These are phyloP conservation scores for Malassezia vespertilionis DNA, from an alignment of 1,284 basidiomycete genomes.

Conservation along the genomic window DNA sequence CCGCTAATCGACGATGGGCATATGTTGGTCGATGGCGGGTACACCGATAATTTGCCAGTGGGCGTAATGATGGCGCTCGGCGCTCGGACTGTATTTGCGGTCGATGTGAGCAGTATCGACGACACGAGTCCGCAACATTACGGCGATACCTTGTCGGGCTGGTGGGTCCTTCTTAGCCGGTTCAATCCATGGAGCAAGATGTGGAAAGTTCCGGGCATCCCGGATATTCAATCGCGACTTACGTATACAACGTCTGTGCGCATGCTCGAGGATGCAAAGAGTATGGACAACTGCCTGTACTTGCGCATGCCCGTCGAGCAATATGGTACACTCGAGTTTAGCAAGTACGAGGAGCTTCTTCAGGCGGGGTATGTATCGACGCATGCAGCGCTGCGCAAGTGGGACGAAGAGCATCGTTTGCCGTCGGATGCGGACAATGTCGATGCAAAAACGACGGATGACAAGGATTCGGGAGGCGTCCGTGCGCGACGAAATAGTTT, in stretches of 20 bases:
- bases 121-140: conserved; percentile 90
- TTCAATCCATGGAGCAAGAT: conserved; percentile 59
- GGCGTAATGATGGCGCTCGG: conserved; percentile 85
- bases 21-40: conserved; percentile 49
- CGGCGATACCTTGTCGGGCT: conserved; percentile 89
- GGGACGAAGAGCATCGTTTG: conserved; percentile 69
- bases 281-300: conserved; percentile 74
- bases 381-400: conserved; percentile 61
- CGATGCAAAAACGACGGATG: conserved; percentile 46
- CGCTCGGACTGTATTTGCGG: conserved; percentile 81
- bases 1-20: conserved; percentile 89
- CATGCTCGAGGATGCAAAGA: conserved; percentile 87
- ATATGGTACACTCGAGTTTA: conserved; percentile 43
- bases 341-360: conserved; percentile 56
- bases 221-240: conserved; percentile 87
- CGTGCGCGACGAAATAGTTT: conserved; percentile 14
- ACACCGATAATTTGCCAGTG: conserved; percentile 53
- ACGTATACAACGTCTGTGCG: conserved; percentile 94
- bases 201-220: conserved; percentile 73
- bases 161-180: conserved; percentile 86
- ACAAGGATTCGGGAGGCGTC: neutral
- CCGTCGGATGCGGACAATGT: conserved; percentile 58
- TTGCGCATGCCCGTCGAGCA: conserved; percentile 75
- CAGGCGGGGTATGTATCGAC: conserved; percentile 71
- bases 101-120: conserved; percentile 87